Conservation (phyloP, 2,329 filamentous ascomycete genomes). For the Aspergillus vadensis region DNA sequence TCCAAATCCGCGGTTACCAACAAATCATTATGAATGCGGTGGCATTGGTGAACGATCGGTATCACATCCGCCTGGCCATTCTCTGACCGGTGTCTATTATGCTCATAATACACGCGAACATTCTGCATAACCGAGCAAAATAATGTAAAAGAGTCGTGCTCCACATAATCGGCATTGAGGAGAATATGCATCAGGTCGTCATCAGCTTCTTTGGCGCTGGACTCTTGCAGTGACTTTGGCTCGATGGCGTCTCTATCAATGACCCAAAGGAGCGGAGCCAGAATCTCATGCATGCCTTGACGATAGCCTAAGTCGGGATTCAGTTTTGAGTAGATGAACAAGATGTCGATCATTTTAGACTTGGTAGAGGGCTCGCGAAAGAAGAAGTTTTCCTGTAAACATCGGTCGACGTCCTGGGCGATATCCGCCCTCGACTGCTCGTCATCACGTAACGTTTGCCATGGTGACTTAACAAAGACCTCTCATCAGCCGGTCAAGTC, state of each 20-base stretch:
- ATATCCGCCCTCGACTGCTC: slow-evolving; percentile 85
- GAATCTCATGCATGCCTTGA: slow-evolving; percentile 97
- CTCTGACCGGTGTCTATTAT: slow-evolving; percentile 52
- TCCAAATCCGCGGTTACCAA: slow-evolving; percentile 80
- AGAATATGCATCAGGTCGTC: slow-evolving; percentile 64
- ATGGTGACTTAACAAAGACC: slow-evolving; percentile 69
- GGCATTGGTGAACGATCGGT: slow-evolving; percentile 82
- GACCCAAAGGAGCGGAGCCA: slow-evolving; percentile 85
- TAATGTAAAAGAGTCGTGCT: slow-evolving; percentile 86
- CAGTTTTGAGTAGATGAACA: slow-evolving; percentile 94
- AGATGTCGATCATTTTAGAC: slow-evolving; percentile 77
- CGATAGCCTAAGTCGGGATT: slow-evolving; percentile 86
- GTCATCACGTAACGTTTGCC: slow-evolving; percentile 83
- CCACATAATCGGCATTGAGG: slow-evolving; percentile 72
- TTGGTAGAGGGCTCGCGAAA: slow-evolving; percentile 82
- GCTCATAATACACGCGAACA: slow-evolving; percentile 84
- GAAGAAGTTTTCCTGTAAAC: slow-evolving; percentile 84
- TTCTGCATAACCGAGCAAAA: slow-evolving; percentile 87
- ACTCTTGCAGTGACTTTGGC: slow-evolving; percentile 37
- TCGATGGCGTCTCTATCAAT: slow-evolving; percentile 79
- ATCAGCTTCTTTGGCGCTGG: slow-evolving; percentile 33
- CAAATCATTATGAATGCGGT: slow-evolving; percentile 80
- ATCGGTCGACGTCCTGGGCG: slow-evolving; percentile 87
- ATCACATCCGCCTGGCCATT: slow-evolving; percentile 55
- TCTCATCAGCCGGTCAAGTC: slow-evolving; percentile 23